These are phyloP conservation scores for Tylopilus plumbeoviolaceoides DNA, from an alignment of 768 basidiomycete genomes.

Conservation along the genomic window DNA sequence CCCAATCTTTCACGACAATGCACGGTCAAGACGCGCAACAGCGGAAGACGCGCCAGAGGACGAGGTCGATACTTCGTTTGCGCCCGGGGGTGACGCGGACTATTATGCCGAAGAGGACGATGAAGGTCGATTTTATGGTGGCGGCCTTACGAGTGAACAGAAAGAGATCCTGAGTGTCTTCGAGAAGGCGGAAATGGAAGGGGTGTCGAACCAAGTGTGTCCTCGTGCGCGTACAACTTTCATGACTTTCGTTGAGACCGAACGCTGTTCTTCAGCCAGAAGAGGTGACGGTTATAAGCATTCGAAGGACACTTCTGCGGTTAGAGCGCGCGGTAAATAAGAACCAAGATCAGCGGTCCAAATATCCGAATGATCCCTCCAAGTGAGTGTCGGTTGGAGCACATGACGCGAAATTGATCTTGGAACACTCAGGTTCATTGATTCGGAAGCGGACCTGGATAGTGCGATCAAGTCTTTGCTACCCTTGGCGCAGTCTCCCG, in stretches of 20 bases:
- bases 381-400: constrained; percentile 50
- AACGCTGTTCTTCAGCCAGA: constrained; percentile 44
- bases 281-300: constrained; percentile 61
- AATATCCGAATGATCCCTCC: constrained; percentile 87
- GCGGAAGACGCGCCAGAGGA: constrained; percentile 54
- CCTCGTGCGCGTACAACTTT: background rate
- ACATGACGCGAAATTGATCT: constrained; percentile 1
- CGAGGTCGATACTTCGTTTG: constrained; percentile 46
- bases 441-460: constrained; percentile 96
- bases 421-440: constrained; percentile 76
- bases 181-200: constrained; percentile 66
- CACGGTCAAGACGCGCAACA: constrained; percentile 40
- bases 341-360: constrained; percentile 96
- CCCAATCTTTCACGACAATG: constrained; percentile 2
- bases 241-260: background rate
- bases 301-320: constrained; percentile 69
- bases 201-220: constrained; percentile 65
- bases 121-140: constrained; percentile 90
- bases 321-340: constrained; percentile 91
- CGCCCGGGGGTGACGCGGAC: constrained; percentile 85
- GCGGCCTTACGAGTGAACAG: constrained; percentile 88
- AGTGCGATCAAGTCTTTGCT: constrained; percentile 79
- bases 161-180: constrained; percentile 96
- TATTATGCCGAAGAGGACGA: constrained; percentile 90
- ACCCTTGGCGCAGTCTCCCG: constrained; percentile 83